Base-by-base conservation (phyloP, 2,329 filamentous ascomycete species). In the Xylariaceae sp. region DNA sequence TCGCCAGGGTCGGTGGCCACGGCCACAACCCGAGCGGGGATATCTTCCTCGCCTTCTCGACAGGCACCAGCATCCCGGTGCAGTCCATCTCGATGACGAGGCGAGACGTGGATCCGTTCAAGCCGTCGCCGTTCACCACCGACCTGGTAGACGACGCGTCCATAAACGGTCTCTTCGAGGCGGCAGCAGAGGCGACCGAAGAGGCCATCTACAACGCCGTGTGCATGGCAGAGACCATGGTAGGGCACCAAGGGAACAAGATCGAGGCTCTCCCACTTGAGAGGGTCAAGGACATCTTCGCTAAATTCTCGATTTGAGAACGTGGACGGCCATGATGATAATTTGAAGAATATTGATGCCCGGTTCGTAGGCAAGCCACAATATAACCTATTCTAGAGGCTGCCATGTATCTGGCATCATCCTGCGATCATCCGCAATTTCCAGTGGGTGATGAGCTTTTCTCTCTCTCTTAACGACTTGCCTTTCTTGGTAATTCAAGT, bases 11-110 rank as follows among this genome's bases (percentile, higher is more conserved):
- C 0, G 79, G 79, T 2, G 76, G 78, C 2, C 74, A 75, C 43
- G 79, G 77, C 0, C 66, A 69, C 30, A 83, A 82, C 46, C 68
- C 68, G 9, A 82, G 76, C 0, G 81, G 80, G 0, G 80, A 85
- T 44, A 75, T 85, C 42, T 82, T 83, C 53, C 63, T 85, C 2
- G 79, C 80, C 3, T 76, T 85, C 43, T 83, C 77, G 6, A 84
- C 79, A 0, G 78, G 66, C 5, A 76, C 73, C 42, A 62, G 66
- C 30, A 60, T 78, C 1, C 60, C 63, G 2, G 64, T 71, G 26
- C 68, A 71, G 49, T 62, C 59, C 4, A 50, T 61, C n/a, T 53
- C 44, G 3, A 54, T 45, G 47, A 49, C 45, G 15, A 38, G 46
- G 16, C 59, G 50, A 4, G 62, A 63, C 0, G 59, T 68, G 4